Base-by-base conservation (phyloP, 2,329 filamentous ascomycete species). In the Epicoccum sorghinum region DNA sequence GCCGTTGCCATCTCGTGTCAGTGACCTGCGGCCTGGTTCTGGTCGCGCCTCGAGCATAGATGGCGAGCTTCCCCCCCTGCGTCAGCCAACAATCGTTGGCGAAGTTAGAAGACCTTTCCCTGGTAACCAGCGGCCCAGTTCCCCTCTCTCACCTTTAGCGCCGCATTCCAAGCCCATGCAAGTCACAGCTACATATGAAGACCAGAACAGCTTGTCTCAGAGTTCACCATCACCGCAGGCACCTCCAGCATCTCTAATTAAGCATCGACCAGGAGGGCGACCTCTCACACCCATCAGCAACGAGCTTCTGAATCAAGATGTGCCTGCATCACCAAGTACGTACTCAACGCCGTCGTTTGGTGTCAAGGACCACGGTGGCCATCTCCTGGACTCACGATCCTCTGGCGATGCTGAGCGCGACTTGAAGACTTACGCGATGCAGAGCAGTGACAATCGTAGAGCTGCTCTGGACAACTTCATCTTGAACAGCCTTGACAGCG, bases 391-490 rank as follows among this genome's bases (percentile, higher is more conserved):
- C 12, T 25, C 36, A 32, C 29, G 13, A 2, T 8, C 13, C 18
- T 25, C 39, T 7, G 36, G 4, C 43, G 52, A 36, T 30, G 48
- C 7, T 33, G 46, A 29, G 58, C 64, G 7, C 47, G 52, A 37
- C 48, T 73, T 30, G 57, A 64, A 24, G 22, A 47, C 51, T 7
- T 81, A 79, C 53, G 72, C 72, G 1, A 64, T 67, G 33, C 77
- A 77, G 41, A 65, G 72, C 23, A 68, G 72, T 13, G 76, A 80
- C 18, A 66, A 71, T 30, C 75, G 82, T 7, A 68, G 73, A 41
- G 65, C 67, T 8, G 69, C 76, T 9, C 62, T 85, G 14, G 79
- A 83, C 47, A 70, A 80, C 23, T 82, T 82, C 58, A 78, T 85
- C 48, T 73, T 80, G 33, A 73, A 76, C n/a, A 76, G 78, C 52